Conservation (phyloP, 257 asterid genomes). For the Cynanchum wilfordii region DNA sequence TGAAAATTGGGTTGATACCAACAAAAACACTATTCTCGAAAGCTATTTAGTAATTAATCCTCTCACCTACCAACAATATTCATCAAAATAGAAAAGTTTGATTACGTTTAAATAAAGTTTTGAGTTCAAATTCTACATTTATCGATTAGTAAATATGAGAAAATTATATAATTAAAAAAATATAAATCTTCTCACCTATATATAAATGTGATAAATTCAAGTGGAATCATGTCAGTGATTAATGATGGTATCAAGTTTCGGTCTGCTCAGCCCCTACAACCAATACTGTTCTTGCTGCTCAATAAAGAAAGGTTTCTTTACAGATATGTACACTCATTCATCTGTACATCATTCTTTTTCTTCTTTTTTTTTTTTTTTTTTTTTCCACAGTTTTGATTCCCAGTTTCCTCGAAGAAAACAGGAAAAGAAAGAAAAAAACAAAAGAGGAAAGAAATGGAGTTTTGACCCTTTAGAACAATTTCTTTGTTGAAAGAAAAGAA, state of each 20-base stretch:
- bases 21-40: too few relatives aligned
- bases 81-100: too few relatives aligned
- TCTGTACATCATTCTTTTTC: neutral
- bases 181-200: too few relatives aligned
- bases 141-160: too few relatives aligned
- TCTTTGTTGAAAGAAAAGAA: slow-evolving; percentile 11
- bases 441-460: neutral
- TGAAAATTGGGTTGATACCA: too few relatives aligned
- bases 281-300: neutral
- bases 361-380: neutral
- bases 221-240: neutral
- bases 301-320: neutral
- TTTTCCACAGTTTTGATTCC: neutral
- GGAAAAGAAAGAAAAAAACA: neutral
- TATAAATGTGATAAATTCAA: too few relatives aligned
- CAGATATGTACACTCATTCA: neutral
- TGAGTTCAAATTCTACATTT: too few relatives aligned
- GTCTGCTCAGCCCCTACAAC: neutral
- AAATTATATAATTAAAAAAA: too few relatives aligned
- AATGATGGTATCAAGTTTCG: too few relatives aligned
- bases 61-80: too few relatives aligned
- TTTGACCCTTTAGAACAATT: neutral
- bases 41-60: too few relatives aligned
- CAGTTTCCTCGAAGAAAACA: neutral
- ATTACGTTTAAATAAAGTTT: too few relatives aligned